These are phyloP conservation scores for Bipolaris gigantea DNA, from an alignment of 2,329 filamentous ascomycete species.

Conservation along the genomic window DNA sequence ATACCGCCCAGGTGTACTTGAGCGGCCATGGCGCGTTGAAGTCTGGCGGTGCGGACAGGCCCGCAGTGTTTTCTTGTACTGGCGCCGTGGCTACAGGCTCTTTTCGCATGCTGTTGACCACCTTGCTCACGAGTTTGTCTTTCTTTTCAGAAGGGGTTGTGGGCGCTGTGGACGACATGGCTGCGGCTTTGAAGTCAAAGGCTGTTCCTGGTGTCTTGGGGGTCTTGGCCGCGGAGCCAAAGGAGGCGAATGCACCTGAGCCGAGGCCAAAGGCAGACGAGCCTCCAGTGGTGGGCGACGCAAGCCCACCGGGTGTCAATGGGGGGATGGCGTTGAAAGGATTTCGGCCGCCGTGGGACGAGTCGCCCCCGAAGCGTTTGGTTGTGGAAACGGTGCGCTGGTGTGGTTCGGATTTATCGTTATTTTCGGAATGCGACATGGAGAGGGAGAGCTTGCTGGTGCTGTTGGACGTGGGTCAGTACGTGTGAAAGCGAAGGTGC, in stretches of 20 bases:
- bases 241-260: conserved; percentile 95
- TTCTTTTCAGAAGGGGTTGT: conserved; percentile 66
- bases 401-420: conserved; percentile 56
- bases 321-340: conserved; percentile 77
- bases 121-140: conserved; percentile 38
- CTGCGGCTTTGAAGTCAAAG: conserved; percentile 72
- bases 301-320: conserved; percentile 64
- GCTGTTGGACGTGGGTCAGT: conserved; percentile 54
- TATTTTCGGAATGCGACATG: conserved; percentile 63
- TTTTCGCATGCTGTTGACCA: conserved; percentile 41
- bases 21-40: conserved; percentile 56
- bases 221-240: conserved; percentile 78
- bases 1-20: conserved; percentile 91
- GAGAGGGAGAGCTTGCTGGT: conserved; percentile 89
- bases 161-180: conserved; percentile 50
- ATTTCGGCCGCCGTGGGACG: conserved; percentile 75
- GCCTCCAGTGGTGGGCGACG: conserved; percentile 75
- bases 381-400: conserved; percentile 66
- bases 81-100: conserved; percentile 33
- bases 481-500: conserved; percentile 11
- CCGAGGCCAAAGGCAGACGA: conserved; percentile 92
- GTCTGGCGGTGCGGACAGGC: conserved; percentile 46
- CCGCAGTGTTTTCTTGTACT: conserved; percentile 42
- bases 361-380: conserved; percentile 75
- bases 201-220: conserved; percentile 81